These are phyloP conservation scores for Onygenales sp. DNA, from an alignment of 2,329 filamentous ascomycete species.

Conservation along the genomic window DNA sequence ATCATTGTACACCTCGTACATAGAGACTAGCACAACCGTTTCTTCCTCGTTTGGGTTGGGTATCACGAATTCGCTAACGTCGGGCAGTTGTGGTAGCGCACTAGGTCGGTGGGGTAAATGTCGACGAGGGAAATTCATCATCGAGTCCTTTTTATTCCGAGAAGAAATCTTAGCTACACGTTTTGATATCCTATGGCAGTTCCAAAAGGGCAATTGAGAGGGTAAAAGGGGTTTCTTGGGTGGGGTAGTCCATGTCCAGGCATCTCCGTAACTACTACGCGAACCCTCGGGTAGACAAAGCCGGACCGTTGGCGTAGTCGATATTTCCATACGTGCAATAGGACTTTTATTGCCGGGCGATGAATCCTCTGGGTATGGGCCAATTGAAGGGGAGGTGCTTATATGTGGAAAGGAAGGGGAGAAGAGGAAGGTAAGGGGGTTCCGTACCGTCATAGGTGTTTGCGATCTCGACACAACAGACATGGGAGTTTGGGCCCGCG, in stretches of 20 bases:
- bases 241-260: constrained; percentile 2
- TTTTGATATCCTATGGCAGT: constrained; percentile 15
- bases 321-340: constrained; percentile 6
- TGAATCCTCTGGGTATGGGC: constrained; percentile 9
- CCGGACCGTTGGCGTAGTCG: constrained; percentile 8
- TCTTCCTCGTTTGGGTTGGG: constrained; percentile 60
- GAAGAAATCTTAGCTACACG: constrained; percentile 29
- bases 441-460: constrained; percentile 36
- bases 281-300: constrained; percentile 1
- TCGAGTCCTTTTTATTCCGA: constrained; percentile 44
- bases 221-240: constrained; percentile 6
- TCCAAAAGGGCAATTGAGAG: constrained; percentile 19
- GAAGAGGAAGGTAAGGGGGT: constrained; percentile 21
- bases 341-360: constrained; percentile 6
- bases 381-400: constrained; percentile 10
- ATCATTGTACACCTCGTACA: constrained; percentile 99
- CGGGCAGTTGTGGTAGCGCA: constrained; percentile 62
- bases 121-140: constrained; percentile 44
- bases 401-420: constrained; percentile 13
- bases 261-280: neutral
- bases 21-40: constrained; percentile 83
- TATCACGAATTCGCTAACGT: constrained; percentile 61
- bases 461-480: constrained; percentile 46
- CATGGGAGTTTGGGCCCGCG: constrained; percentile 61
- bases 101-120: constrained; percentile 60